Evolutionary conservation across 2,329 filamentous ascomycete species (phyloP).

Genomic region (Talaromyces sp.): DNA sequence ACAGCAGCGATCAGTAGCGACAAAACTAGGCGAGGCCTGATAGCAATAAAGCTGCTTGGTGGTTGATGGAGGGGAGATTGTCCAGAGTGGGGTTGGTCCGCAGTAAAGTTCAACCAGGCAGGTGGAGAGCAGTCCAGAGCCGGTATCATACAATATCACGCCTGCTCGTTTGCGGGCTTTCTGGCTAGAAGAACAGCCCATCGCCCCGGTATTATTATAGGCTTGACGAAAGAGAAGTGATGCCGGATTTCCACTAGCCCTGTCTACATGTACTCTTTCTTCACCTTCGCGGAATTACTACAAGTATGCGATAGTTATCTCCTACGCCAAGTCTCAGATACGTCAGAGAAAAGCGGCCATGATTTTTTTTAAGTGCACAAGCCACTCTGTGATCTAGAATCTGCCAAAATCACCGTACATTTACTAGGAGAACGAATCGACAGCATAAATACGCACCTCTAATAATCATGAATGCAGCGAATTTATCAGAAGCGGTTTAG

Average conservation of each 20-base stretch:
- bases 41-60: neutral
- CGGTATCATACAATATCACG: neutral
- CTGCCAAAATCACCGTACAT: too few relatives aligned
- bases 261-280: neutral
- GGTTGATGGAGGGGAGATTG: slow-evolving; percentile 6
- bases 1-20: neutral
- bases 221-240: neutral
- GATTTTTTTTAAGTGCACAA: too few relatives aligned
- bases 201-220: neutral
- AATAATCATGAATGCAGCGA: neutral
- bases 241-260: neutral
- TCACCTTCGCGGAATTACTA: neutral
- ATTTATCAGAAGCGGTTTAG: neutral
- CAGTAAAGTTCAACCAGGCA: neutral
- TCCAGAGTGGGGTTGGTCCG: slow-evolving; percentile 3
- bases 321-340: too few relatives aligned
- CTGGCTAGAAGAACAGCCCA: neutral
- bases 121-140: slow-evolving; percentile 3
- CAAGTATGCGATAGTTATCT: neutral
- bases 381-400: too few relatives aligned
- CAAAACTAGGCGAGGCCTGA: neutral
- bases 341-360: too few relatives aligned
- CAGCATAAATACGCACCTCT: neutral
- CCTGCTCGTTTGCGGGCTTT: neutral
- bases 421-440: neutral